A percentile compares a stretch with the other conserved stretches of the same genome.
phyloP scores from a whole-genome alignment of 768 basidiomycete species.

The Suillus occidentalis region DNA sequence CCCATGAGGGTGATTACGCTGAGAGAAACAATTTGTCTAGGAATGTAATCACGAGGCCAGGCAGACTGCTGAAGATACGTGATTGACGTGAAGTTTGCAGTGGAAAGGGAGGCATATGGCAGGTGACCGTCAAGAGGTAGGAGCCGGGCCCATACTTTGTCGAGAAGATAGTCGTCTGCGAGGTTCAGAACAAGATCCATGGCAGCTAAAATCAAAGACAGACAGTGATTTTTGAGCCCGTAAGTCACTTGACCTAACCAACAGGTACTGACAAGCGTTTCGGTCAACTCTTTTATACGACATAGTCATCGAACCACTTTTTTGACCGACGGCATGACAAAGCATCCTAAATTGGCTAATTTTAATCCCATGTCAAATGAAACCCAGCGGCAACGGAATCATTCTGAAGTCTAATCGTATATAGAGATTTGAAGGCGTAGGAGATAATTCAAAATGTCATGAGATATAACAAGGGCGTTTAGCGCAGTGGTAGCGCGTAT shows the following conservation, averaged over 20 bases:
- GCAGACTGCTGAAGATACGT: slow-evolving; percentile 52
- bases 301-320: slow-evolving; percentile 27
- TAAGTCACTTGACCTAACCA: not conserved
- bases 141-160: slow-evolving; percentile 74
- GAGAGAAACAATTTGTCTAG: slow-evolving; percentile 76
- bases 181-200: slow-evolving; percentile 87
- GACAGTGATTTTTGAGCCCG: not conserved
- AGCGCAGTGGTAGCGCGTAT: slow-evolving; percentile 44
- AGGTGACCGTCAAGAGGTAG: slow-evolving; percentile 53
- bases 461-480: slow-evolving; percentile 16
- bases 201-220: not conserved
- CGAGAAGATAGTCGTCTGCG: slow-evolving; percentile 72
- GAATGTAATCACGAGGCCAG: slow-evolving; percentile 84
- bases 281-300: slow-evolving; percentile 20
- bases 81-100: slow-evolving; percentile 40
- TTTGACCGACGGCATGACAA: slow-evolving; percentile 18
- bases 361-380: not conserved
- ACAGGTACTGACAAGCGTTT: not conserved
- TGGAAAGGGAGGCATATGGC: slow-evolving; percentile 29
- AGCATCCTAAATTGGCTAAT: not conserved
- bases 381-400: not conserved
- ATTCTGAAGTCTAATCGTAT: no score
- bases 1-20: slow-evolving; percentile 72
- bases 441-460: not conserved
- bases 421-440: no score